Base-by-base conservation (phyloP, 2,329 filamentous ascomycete species). In the Cucurbitaria berberidis region DNA sequence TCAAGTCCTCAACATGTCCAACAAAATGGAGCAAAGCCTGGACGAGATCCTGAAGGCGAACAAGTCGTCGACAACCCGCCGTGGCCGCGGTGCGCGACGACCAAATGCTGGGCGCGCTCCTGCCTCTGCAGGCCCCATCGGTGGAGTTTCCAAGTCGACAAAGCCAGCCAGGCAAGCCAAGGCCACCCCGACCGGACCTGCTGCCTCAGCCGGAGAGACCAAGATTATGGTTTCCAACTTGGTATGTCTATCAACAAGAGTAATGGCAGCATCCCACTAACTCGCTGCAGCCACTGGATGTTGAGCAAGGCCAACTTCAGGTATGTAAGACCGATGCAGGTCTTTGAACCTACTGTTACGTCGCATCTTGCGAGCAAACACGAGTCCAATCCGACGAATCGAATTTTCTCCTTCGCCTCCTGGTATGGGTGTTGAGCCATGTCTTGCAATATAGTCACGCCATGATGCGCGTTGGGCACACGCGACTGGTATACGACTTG, bases 171-270 rank as follows among this genome's bases (percentile, higher is more conserved):
- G 88, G 69, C 81, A 81, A 55, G 78, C 81, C 41, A 81, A 82
- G 66, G 87, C 84, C 56, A 80, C 82, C 36, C 86, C 90, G 58
- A 84, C 85, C 67, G 89, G 87, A 74, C 84, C 84, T 52, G 78
- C 82, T 63, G 77, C 82, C 62, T 77, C 79, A 57, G 81, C 81
- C 69, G 87, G 86, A 72, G 91, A 96, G 67, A 96, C 91, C 84
- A 98, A 97, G 82, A 93, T 98, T 80, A 90, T 96, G 78, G 93
- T 99, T 80, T 96, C 91, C 88, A 96, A 96, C 82, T 85, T 99
- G 84, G 93, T 97, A 89, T 79, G 92, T 79, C 30, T 21, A 18
- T 3, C n/a, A 29, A 38, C 15, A 22, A 39, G 34, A 16, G 26
- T 15, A n/a, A 5, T 7, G 6, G 53, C 48, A 26, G 48, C 55